Percentiles rank a stretch among this genome's conserved stretches.
phyloP scores from a whole-genome alignment of 345 rosid species.

The Odontarrhena argentea region DNA sequence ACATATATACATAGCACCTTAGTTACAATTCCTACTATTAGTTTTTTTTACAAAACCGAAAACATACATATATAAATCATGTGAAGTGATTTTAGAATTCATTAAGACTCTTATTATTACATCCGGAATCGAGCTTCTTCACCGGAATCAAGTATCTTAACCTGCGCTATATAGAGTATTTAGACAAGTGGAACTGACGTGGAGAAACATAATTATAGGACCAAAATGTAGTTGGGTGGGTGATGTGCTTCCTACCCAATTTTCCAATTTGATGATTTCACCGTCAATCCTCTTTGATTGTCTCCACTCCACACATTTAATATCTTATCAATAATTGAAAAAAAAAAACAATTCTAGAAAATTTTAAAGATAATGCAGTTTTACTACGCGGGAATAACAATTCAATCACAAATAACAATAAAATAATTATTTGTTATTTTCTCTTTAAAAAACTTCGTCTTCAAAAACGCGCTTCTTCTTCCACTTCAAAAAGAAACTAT shows the following conservation, averaged over 20 bases:
- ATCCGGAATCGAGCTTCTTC: no score
- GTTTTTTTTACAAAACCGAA: no score
- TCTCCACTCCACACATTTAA: slow-evolving; percentile 37
- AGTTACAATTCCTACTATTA: no score
- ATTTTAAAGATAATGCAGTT: slow-evolving; percentile 9
- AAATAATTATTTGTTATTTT: not conserved
- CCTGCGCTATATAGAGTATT: no score
- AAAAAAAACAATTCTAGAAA: not conserved
- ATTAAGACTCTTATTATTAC: no score
- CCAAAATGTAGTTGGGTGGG: slow-evolving; percentile 20
- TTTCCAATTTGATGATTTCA: slow-evolving; percentile 33
- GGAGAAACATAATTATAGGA: not conserved
- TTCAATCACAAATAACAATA: slow-evolving; percentile 10
- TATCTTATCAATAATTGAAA: slow-evolving; percentile 29
- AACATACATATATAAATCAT: no score
- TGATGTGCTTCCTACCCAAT: slow-evolving; percentile 40
- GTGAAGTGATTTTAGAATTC: no score
- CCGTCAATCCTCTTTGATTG: slow-evolving; percentile 26
- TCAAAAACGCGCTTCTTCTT: slow-evolving; percentile 43
- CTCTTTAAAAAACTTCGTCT: slow-evolving; percentile 30
- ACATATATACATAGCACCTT: no score
- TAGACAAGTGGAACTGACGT: no score
- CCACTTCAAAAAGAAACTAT: slow-evolving; percentile 18
- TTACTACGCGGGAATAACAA: slow-evolving; percentile 30
- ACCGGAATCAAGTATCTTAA: no score